Evolutionary conservation across 2,329 filamentous ascomycete genomes (phyloP), one percentile per base, ranked within the genome.

Genomic region (Phoma herbarum): DNA sequence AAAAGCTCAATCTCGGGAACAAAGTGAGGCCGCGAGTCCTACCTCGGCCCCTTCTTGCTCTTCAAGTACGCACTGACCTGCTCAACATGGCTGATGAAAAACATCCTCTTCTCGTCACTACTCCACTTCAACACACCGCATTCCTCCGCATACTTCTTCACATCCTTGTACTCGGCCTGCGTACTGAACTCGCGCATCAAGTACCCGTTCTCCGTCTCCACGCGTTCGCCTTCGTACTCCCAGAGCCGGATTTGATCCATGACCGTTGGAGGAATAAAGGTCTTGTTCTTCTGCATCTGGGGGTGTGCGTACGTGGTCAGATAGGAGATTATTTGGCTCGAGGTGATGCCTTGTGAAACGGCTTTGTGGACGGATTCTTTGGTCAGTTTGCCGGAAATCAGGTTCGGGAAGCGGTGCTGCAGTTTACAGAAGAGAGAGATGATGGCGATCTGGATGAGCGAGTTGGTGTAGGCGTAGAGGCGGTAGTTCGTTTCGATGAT

Each of bases 401-500:
- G 91, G 79, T 97, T 96, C 1, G 92, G 91, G 80, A 96, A 98
- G 63, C 95, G 92, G 77, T 93, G 93, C 68, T 89, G 90, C 53
- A 99, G 88, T 59, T 90, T 90, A 49, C 90, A 87, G 80, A 99
- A 99, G 63, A 99, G 89, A 37, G 90, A 89, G 44, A 99, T 88
- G 60, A 99, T 92, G 52, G 93, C 92, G 64, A 98, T 99, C 77
- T 97, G 94, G 0, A 99, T 86, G 0, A 93, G 92, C 0, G 93
- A 97, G 31, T 90, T 90, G 7, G 96, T 98, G 81, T 99, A 99
- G 29, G 95, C 95, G 80, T 99, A 99, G 67, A 99, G 81, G 25
- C 95, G 91, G 81, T 97, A 98, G 80, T 99, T 99, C 9, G 95
- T 99, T 81, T 99, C 95, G 66, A 99, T 87, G 70, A 99, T 93